Conservation (phyloP, 768 basidiomycete species). For the Gymnopilus junonius region DNA sequence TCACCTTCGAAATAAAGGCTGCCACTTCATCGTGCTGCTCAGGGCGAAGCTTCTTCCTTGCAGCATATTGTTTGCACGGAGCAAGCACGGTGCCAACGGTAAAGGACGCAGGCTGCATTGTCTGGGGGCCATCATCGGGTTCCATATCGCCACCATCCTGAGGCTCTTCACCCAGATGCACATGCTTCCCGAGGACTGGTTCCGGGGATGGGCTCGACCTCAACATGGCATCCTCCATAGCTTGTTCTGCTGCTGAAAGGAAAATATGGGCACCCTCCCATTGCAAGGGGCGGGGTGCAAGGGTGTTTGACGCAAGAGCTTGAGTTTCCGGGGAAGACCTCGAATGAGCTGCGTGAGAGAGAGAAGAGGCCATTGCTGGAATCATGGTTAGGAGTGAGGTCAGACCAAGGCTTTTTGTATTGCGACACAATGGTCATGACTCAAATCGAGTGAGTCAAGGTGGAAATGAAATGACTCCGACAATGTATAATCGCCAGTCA, state of each 20-base stretch:
- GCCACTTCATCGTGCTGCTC: constrained; percentile 12
- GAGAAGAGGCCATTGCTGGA: too few species aligned
- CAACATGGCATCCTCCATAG: constrained; percentile 5
- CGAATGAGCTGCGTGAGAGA: not conserved
- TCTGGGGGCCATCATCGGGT: not conserved
- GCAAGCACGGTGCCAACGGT: constrained; percentile 1
- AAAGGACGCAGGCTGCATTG: not conserved
- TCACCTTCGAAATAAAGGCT: constrained; percentile 8
- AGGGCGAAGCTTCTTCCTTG: constrained; percentile 11
- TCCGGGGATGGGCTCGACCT: constrained; percentile 8
- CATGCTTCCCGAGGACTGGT: constrained; percentile 5
- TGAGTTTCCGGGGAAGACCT: too few species aligned
- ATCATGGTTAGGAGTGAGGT: too few species aligned
- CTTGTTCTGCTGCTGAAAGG: not conserved
- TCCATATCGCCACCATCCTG: constrained; percentile 2
- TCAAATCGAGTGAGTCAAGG: not conserved
- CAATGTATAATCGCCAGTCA: too few species aligned
- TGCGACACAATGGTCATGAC: too few species aligned
- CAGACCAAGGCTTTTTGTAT: too few species aligned
- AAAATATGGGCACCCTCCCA: too few species aligned
- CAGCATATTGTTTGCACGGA: constrained; percentile 4
- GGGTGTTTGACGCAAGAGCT: too few species aligned
- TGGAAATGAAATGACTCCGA: constrained; percentile 6
- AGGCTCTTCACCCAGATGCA: not conserved
- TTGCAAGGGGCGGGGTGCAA: too few species aligned